These are phyloP conservation scores for Fusarium sp. DNA, from an alignment of 2,329 filamentous ascomycete genomes.

Conservation along the genomic window DNA sequence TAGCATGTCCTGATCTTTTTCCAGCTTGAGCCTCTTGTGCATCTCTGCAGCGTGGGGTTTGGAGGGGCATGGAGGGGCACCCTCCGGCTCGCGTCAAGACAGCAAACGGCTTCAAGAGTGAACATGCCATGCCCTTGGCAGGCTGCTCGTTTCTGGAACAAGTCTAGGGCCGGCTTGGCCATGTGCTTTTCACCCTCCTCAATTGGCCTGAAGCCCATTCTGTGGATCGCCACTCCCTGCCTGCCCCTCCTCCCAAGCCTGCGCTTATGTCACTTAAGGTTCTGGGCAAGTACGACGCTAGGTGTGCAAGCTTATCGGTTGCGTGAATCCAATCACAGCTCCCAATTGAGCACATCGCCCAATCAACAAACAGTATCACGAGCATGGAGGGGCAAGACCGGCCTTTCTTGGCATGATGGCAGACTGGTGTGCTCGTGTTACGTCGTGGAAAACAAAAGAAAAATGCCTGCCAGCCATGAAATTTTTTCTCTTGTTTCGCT, in stretches of 20 bases:
- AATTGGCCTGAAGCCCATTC: constrained; percentile 15
- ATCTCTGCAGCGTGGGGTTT: constrained; percentile 18
- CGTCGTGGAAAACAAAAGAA: constrained; percentile 11
- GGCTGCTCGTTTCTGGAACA: constrained; percentile 30
- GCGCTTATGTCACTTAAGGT: constrained; percentile 44
- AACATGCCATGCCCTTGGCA: constrained; percentile 15
- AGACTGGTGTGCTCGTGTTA: constrained; percentile 14
- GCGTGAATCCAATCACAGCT: constrained; percentile 22
- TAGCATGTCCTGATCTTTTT: constrained; percentile 17
- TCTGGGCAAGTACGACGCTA: constrained; percentile 38
- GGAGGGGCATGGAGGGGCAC: constrained; percentile 11
- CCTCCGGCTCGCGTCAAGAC: constrained; percentile 2
- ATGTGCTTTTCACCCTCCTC: constrained; percentile 5
- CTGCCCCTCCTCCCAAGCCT: constrained; percentile 36
- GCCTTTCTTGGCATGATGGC: constrained; percentile 27
- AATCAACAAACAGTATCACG: constrained; percentile 17
- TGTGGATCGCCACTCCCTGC: constrained; percentile 21
- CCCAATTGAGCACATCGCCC: constrained; percentile 27
- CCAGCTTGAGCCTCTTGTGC: constrained; percentile 8
- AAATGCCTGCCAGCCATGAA: neutral
- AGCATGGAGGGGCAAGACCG: constrained; percentile 7
- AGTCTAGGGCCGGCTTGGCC: constrained; percentile 37
- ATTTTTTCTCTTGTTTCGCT: constrained; percentile 7
- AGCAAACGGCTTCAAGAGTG: constrained; percentile 7
- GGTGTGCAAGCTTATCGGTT: constrained; percentile 45